Base-by-base conservation (phyloP, 192 early-diverging fungal genomes). In the Backusella macrospora region DNA sequence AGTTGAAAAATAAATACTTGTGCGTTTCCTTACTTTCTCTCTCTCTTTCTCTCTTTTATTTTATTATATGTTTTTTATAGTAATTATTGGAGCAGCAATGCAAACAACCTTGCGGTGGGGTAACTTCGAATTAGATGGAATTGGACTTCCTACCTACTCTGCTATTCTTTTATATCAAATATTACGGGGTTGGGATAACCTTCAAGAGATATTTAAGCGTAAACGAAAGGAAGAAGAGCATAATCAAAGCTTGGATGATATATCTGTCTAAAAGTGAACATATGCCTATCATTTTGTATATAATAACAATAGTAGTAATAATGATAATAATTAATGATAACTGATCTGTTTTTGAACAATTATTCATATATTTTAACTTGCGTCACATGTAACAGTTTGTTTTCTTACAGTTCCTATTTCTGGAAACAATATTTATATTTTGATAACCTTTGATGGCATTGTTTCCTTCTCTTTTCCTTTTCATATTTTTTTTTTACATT, bases 71-170 rank as follows among this genome's bases (percentile, higher is more conserved):
- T 68, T 23, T 4, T 18, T 14, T 5, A 9, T 45, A 26, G 80
- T 87, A 26, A 72, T 85, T 39, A 59, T 87, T 10, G 84, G 84
- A 15, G 76, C 78, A 12, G 78, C 83, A 4, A 85, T 85, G 84
- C 78, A 78, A 18, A 48, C 75, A 14, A 70, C 77, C 14, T 55
- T 82, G 43, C 44, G 80, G 39, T 79, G 82, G 62, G 78, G 79
- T 59, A 75, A 71, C 29, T 71, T 84, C 49, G 73, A 85, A 55
- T 68, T 85, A 23, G 83, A 85, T 52, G 83, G 83, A 15, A 85
- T 85, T 78, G 83, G 83, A 45, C 70, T 80, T 29, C 74, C 79
- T 21, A 83, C 83, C 0, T 76, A 73, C 21, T 52, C 62, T 43
- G 79, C 75, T 15, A 76, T 85, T 48, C 64, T 85, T 18, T 63